Evolutionary conservation across 345 rosid genomes (phyloP), one percentile per base, ranked within the genome.

Genomic region (Ricinus communis): DNA sequence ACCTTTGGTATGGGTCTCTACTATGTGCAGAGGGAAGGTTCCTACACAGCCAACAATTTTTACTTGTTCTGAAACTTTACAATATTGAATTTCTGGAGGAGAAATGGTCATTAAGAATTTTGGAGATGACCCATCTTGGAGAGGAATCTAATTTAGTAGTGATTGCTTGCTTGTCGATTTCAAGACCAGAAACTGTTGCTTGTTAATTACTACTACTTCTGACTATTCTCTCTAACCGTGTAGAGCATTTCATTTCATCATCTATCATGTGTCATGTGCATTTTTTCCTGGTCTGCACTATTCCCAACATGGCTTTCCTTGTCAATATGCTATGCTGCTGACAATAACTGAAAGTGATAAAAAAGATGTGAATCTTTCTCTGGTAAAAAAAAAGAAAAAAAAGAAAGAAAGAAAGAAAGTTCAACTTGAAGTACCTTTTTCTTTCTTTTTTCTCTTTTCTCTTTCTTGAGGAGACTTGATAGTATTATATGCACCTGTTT

Each of bases 231-330:
- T 57, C 16, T 56, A 56, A 46, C 46, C 18, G 21, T 5, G 5
- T 41, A 24, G 15, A 49, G 62, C 40, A 22, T 38, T 31, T 65
- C 36, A 33, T 38, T 27, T 33, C 30, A 8, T 62, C 40, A 25
- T 27, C 6, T 30, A 8, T 62, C 40, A 25, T 28, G 64, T 53
- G 50, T 41, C 51, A 60, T 62, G 67, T 73, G 66, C 75, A 65
- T 54, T 50, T 30, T 43, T 58, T 72, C 53, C 9, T 77, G 72
- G 72, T 43, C 41, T 62, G 59, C 57, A 64, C 65, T 14, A 41
- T 82, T 73, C 58, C 78, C 76, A 27, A 75, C 24, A 53, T 33
- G 40, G 43, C 12, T 54, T 74, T 75, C 22, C 25, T 36, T 51
- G 71, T 55, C 65, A 41, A 13, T 45, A 11, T 25, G 41, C 45